phyloP scores from a whole-genome alignment of 208 protist species.

The Trypanosoma caninum region DNA sequence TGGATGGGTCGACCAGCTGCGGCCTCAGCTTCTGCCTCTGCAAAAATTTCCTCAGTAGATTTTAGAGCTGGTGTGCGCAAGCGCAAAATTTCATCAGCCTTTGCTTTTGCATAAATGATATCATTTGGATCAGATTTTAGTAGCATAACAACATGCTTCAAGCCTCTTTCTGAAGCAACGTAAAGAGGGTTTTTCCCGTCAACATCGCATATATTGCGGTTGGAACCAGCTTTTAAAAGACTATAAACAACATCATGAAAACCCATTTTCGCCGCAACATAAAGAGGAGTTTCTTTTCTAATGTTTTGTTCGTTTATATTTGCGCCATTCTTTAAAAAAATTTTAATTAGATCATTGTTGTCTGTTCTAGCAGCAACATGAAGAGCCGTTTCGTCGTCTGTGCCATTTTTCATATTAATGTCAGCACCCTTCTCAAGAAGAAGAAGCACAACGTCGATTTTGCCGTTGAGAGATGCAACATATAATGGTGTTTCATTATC shows the following conservation, averaged over 20 bases:
- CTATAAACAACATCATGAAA: slow-evolving; percentile 63
- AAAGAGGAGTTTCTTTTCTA: slow-evolving; percentile 76
- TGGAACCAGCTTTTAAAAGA: slow-evolving; percentile 55
- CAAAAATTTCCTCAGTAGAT: slow-evolving; percentile 65
- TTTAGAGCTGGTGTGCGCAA: slow-evolving; percentile 44
- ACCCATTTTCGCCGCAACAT: slow-evolving; percentile 57
- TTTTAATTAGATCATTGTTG: slow-evolving; percentile 38
- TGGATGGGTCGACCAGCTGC: slow-evolving; percentile 34
- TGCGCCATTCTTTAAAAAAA: slow-evolving; percentile 42
- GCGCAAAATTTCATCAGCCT: slow-evolving; percentile 58
- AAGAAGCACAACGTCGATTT: slow-evolving; percentile 50
- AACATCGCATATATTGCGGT: slow-evolving; percentile 53
- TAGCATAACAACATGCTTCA: slow-evolving; percentile 79
- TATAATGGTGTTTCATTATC: slow-evolving; percentile 81
- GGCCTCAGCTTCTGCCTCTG: slow-evolving; percentile 44
- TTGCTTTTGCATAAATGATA: slow-evolving; percentile 60
- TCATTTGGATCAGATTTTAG: slow-evolving; percentile 56
- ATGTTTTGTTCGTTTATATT: slow-evolving; percentile 71
- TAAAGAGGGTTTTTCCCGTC: slow-evolving; percentile 83
- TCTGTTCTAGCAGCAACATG: slow-evolving; percentile 63
- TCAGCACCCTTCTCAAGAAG: slow-evolving; percentile 63
- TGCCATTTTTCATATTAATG: slow-evolving; percentile 54
- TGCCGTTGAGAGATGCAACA: slow-evolving; percentile 76
- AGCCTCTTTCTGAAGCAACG: slow-evolving; percentile 81
- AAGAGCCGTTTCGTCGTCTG: slow-evolving; percentile 59